Evolutionary conservation across 148 eudicot species (phyloP).

Genomic region (Chenopodium berlandieri): DNA sequence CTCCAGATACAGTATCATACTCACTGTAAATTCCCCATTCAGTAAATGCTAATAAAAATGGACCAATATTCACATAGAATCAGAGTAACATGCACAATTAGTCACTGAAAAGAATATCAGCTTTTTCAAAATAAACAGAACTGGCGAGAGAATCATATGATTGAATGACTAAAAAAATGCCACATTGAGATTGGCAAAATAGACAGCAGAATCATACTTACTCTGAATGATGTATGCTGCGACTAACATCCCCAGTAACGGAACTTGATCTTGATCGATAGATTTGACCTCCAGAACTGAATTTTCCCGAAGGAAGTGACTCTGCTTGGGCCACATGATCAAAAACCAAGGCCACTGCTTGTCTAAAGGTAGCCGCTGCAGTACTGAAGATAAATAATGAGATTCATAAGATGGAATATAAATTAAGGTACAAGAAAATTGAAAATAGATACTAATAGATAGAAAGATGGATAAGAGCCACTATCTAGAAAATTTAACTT

Average conservation of each 20-base stretch:
- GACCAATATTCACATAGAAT: background rate
- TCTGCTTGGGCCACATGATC: constrained; percentile 79
- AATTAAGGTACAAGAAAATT: constrained; percentile 9
- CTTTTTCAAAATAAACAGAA: background rate
- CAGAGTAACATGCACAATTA: constrained; percentile 18
- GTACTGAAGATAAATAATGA: constrained; percentile 58
- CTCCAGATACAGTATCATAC: constrained; percentile 50
- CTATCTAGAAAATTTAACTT: constrained; percentile 31
- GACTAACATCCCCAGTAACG: constrained; percentile 81
- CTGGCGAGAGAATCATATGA: background rate
- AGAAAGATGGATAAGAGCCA: constrained; percentile 1
- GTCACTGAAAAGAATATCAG: constrained; percentile 5
- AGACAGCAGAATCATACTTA: constrained; percentile 41
- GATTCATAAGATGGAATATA: constrained; percentile 5
- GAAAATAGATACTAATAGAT: background rate
- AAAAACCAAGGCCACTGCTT: constrained; percentile 94
- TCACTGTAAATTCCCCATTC: constrained; percentile 42
- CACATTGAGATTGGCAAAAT: background rate
- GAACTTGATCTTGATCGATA: constrained; percentile 83
- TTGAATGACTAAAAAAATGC: background rate
- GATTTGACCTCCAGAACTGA: constrained; percentile 74
- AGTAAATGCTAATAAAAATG: constrained; percentile 22
- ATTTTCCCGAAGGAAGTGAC: constrained; percentile 82
- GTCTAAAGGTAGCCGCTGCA: constrained; percentile 99
- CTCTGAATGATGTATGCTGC: constrained; percentile 77